Evolutionary conservation across 108 stramenopile genomes (phyloP), one percentile per base, ranked within the genome.

Genomic region (Phaeodactylum tricornutum): DNA sequence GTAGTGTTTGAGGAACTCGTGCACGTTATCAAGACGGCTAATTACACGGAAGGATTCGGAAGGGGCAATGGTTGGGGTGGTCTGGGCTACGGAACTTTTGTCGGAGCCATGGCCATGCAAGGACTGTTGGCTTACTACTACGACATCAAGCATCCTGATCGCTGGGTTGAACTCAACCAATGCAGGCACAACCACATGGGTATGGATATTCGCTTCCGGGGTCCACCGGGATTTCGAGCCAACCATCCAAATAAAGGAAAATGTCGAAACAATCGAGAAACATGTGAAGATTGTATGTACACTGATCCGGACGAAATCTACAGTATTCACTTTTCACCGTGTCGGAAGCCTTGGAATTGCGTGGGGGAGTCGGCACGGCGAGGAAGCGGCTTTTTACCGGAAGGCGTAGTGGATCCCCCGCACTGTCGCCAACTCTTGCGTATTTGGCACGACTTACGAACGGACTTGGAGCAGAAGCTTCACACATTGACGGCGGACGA

Each of bases 21-120:
- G 8, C 54, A 68, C 12, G 28, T 66, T 11, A 69, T 76, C 27
- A 53, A 53, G 8, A 57, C 63, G 22, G 68, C 60, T 12, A 44
- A 72, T 42, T 74, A 64, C 46, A 36, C 43, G 1, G 66, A n/a
- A 3, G 74, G 73, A 4, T 60, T 31, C 22, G 38, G 50, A 14
- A 22, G 50, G 0, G 63, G 54, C 2, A 37, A 26, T 28, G 77
- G 77, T 11, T 79, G 77, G 77, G 66, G 59, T 0, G 29, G 29
- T 0, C 46, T 35, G 2, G 72, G 72, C 11, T 44, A 71, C 4
- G 71, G 73, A 27, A 34, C 53, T 17, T 69, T 62, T 30, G 46
- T 71, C n/a, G 77, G 77, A 4, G 71, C 73, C 55, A 79, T 61
- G 77, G 64, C 77, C 12, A 69, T 71, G 49, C 77, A 75, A 29